phyloP scores from a whole-genome alignment of 1,284 basidiomycete species.

The Pyrrhoderma lamaoense region DNA sequence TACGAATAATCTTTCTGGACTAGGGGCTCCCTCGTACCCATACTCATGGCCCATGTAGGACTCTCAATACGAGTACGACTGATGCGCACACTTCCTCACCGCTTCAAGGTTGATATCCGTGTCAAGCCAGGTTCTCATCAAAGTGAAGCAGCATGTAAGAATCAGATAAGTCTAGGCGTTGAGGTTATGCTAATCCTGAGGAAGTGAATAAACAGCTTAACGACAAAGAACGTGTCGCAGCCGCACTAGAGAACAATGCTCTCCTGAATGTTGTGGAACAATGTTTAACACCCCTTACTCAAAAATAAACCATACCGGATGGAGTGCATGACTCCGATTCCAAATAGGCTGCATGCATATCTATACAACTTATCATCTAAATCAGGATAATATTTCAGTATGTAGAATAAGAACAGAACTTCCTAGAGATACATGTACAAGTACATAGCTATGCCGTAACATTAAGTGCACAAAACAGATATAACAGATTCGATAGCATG shows the following conservation, averaged over 20 bases:
- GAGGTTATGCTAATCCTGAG: background rate
- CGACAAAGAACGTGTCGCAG: constrained; percentile 97
- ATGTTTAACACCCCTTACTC: constrained; percentile 53
- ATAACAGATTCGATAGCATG: constrained; percentile 6
- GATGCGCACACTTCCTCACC: constrained; percentile 81
- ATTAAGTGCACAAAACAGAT: background rate
- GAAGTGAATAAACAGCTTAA: constrained; percentile 97
- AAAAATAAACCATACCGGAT: background rate
- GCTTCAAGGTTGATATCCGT: constrained; percentile 93
- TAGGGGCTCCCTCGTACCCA: background rate
- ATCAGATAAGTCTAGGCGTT: background rate
- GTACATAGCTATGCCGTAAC: background rate
- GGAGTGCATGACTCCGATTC: too few relatives aligned
- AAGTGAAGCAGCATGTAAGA: constrained; percentile 78
- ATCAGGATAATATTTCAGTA: background rate
- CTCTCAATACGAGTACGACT: constrained; percentile 90
- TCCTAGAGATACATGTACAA: constrained; percentile 4
- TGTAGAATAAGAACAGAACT: background rate
- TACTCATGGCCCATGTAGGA: constrained; percentile 41
- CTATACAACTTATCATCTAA: background rate
- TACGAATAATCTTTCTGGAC: constrained; percentile 29
- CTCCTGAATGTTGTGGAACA: constrained; percentile 86
- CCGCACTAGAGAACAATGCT: constrained; percentile 89
- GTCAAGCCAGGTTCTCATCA: constrained; percentile 95
- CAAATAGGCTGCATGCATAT: background rate